Evolutionary conservation across 208 protist species (phyloP), one percentile per base, ranked within the genome.

Genomic region (Naegleria lovaniensis): DNA sequence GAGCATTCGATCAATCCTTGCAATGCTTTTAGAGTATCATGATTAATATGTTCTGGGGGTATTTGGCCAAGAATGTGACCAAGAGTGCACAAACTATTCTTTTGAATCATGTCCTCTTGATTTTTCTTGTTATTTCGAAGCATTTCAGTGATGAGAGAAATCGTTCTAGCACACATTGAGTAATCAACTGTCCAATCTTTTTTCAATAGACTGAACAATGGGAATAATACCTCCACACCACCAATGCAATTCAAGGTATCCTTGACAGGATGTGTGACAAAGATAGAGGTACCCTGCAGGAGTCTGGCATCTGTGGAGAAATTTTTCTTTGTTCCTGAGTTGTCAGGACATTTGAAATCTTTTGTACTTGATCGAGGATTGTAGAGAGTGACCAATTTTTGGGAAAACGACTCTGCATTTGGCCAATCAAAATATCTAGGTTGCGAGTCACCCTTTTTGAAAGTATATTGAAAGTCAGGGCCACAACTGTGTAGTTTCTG

Each of bases 231-330:
- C 25, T 89, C 48, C 33, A 89, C 29, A 40, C 85, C 85, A 67
- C 85, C 85, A 67, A 89, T 89, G 40, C 85, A 89, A 25, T 75
- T 89, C 9, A 89, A 67, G 13, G 85, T 89, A 89, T 89, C 48
- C 16, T 40, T 52, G 9, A 89, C 85, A 29, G 39, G 41, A 41
- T 40, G 29, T 22, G 85, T 25, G 25, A 67, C 36, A 29, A 89
- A 89, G 5, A 89, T 40, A 29, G n/a, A 51, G 3, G 85, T 89
- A 0, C 85, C 85, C 41, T 52, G 19, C 40, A 89, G 67, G 3
- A 89, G 15, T 89, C 48, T 89, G 3, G 48, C 85, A 40, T 58
- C 11, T 7, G n/a, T 41, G 5, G 39, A 58, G 22, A 22, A 29
- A 38, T 7, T 7, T 40, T 67, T 89, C 85, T 89, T 89, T 38